phyloP scores from a whole-genome alignment of 1,139 yeast species.

The Barnettozyma hawaiiensis region DNA sequence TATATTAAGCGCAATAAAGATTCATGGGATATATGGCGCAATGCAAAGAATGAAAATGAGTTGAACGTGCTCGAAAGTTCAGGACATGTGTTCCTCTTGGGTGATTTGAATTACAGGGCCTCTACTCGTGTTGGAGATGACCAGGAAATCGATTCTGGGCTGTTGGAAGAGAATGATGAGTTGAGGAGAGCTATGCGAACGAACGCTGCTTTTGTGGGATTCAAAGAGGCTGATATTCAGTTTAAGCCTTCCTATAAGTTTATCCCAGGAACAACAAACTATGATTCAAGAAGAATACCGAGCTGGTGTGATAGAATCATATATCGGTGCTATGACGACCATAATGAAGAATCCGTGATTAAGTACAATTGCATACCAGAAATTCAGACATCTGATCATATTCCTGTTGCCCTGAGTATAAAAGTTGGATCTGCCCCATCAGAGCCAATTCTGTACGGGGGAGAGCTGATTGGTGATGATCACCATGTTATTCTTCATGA shows the following conservation, averaged over 20 bases:
- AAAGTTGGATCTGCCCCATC: constrained; percentile 14
- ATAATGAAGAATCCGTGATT: constrained; percentile 9
- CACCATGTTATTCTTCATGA: constrained; percentile 3
- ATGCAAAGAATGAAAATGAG: constrained; percentile 53
- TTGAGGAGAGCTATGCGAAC: constrained; percentile 39
- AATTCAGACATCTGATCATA: constrained; percentile 31
- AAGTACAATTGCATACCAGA: constrained; percentile 24
- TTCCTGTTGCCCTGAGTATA: constrained; percentile 28
- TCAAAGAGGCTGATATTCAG: constrained; percentile 52
- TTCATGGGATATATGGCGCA: constrained; percentile 43
- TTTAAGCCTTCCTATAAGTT: constrained; percentile 81
- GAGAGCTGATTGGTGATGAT: constrained; percentile 1
- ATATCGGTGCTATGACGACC: constrained; percentile 42
- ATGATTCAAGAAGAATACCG: constrained; percentile 57
- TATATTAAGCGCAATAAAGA: constrained; percentile 45
- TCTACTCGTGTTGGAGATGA: constrained; percentile 6
- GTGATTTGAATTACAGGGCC: constrained; percentile 76
- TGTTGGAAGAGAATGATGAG: constrained; percentile 46
- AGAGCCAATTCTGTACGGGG: background rate
- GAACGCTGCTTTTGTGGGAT: constrained; percentile 51
- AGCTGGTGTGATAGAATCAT: constrained; percentile 89
- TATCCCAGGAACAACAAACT: constrained; percentile 43
- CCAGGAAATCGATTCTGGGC: constrained; percentile 5
- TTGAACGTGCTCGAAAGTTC: constrained; percentile 49
- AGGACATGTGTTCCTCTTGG: constrained; percentile 65